phyloP scores from a whole-genome alignment of 495 filamentous ascomycete genomes.

The Penicillium steckii region DNA sequence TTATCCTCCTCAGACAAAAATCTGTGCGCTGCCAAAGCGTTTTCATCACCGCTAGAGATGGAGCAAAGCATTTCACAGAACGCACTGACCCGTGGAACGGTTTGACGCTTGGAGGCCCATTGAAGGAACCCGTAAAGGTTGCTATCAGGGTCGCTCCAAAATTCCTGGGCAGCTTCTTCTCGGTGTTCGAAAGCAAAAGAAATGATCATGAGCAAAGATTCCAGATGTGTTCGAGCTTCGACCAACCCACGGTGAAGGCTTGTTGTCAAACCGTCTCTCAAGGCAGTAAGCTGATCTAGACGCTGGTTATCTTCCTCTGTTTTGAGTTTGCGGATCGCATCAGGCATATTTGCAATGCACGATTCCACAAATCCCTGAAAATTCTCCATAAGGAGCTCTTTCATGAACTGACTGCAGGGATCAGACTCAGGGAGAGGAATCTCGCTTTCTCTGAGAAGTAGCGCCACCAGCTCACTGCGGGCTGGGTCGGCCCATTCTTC shows the following conservation, averaged over 20 bases:
- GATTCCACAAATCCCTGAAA: conserved; percentile 84
- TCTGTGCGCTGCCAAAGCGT: conserved; percentile 75
- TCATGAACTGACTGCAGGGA: conserved; percentile 62
- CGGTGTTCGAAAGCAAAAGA: conserved; percentile 86
- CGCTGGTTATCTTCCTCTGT: conserved; percentile 87
- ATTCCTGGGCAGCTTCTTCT: conserved; percentile 76
- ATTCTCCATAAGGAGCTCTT: conserved; percentile 68
- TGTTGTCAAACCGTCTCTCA: conserved; percentile 48
- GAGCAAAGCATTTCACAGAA: conserved; percentile 94
- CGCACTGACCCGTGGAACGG: conserved; percentile 87
- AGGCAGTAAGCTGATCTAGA: conserved; percentile 58
- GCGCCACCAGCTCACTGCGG: conserved; percentile 68
- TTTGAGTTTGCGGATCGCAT: conserved; percentile 81
- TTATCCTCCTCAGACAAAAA: conserved; percentile 87
- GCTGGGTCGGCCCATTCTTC: conserved; percentile 81
- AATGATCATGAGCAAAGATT: conserved; percentile 88
- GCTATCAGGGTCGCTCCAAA: conserved; percentile 86
- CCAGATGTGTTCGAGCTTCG: conserved; percentile 70
- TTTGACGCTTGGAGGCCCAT: conserved; percentile 90
- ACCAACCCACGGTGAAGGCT: conserved; percentile 45
- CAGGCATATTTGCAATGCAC: conserved; percentile 92
- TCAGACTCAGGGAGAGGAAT: conserved; percentile 60
- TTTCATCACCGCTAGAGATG: conserved; percentile 75
- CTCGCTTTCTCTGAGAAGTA: conserved; percentile 74
- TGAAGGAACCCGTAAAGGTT: conserved; percentile 91